Conservation (phyloP, 1,284 basidiomycete species). For the Ustilago xerochloae region DNA sequence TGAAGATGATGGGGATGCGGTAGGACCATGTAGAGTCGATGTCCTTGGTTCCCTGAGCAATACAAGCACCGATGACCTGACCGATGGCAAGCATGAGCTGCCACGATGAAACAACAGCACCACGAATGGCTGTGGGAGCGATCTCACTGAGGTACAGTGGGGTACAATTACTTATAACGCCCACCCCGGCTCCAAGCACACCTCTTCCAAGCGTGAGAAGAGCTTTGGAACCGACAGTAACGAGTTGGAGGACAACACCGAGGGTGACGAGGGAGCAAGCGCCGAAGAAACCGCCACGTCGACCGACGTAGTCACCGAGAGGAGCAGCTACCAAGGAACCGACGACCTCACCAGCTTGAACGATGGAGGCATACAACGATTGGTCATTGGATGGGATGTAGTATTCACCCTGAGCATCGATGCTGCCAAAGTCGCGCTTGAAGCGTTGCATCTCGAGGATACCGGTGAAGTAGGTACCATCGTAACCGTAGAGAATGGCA, state of each 20-base stretch:
- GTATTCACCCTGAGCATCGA: slow-evolving; percentile 41
- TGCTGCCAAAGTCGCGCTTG: slow-evolving; percentile 62
- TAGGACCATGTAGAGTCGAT: slow-evolving; percentile 53
- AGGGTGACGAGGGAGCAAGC: slow-evolving; percentile 68
- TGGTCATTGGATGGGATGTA: slow-evolving; percentile 57
- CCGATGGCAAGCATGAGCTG: slow-evolving; percentile 71
- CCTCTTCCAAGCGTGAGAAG: slow-evolving; percentile 70
- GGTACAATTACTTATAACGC: slow-evolving; percentile 68
- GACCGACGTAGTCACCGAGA: slow-evolving; percentile 69
- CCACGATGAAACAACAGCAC: slow-evolving; percentile 69
- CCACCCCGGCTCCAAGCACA: slow-evolving; percentile 70
- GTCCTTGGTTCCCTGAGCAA: slow-evolving; percentile 67
- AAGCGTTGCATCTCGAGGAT: slow-evolving; percentile 68
- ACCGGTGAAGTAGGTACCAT: slow-evolving; percentile 60
- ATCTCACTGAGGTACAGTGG: slow-evolving; percentile 71
- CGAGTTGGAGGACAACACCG: slow-evolving; percentile 69
- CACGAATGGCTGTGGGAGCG: slow-evolving; percentile 70
- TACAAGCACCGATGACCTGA: slow-evolving; percentile 70
- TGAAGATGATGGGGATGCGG: slow-evolving; percentile 70
- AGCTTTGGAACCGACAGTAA: slow-evolving; percentile 64
- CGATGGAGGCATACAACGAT: slow-evolving; percentile 68
- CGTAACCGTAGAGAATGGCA: slow-evolving; percentile 69
- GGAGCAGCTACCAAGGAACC: slow-evolving; percentile 69
- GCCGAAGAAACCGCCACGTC: slow-evolving; percentile 69
- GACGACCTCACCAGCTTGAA: slow-evolving; percentile 70